A percentile compares a stretch with the other conserved stretches of the same genome.
phyloP scores from a whole-genome alignment of 768 basidiomycete genomes.

The Crassisporium funariophilum region DNA sequence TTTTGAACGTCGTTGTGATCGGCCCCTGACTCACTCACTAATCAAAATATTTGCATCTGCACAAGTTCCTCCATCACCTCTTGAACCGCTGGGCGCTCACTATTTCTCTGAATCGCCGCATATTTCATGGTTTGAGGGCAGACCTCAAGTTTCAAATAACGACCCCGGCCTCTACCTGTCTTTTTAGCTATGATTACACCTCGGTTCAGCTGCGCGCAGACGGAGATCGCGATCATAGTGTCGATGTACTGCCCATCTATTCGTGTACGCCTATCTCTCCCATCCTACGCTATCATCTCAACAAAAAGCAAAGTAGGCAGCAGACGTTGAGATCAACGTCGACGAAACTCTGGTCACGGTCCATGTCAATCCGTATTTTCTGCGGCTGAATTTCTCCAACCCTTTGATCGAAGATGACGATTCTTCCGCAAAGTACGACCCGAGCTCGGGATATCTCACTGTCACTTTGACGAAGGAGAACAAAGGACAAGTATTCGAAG shows the following conservation, averaged over 20 bases:
- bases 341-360: conserved; percentile 70
- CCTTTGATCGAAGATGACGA: conserved; percentile 66
- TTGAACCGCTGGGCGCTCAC: too few relatives aligned
- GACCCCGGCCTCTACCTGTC: background rate
- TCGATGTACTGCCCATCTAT: conserved; percentile 73
- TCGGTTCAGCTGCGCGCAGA: conserved; percentile 70
- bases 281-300: background rate
- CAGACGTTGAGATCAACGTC: conserved; percentile 79
- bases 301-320: conserved; percentile 56
- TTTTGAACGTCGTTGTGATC: too few relatives aligned
- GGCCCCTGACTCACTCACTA: too few relatives aligned
- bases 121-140: too few relatives aligned
- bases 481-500: conserved; percentile 68
- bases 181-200: conserved; percentile 68
- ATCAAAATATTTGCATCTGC: too few relatives aligned
- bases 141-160: too few relatives aligned
- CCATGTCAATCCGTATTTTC: conserved; percentile 83
- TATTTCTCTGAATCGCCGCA: conserved; percentile 4
- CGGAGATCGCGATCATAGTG: conserved; percentile 52
- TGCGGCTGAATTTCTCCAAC: conserved; percentile 77
- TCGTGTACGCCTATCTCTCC: conserved; percentile 48
- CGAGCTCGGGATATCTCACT: conserved; percentile 74
- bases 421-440: conserved; percentile 75
- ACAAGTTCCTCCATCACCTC: too few relatives aligned
- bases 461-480: conserved; percentile 71